Evolutionary conservation across 139 green algal genomes (phyloP).

Genomic region (Spirogloea muscicola): DNA sequence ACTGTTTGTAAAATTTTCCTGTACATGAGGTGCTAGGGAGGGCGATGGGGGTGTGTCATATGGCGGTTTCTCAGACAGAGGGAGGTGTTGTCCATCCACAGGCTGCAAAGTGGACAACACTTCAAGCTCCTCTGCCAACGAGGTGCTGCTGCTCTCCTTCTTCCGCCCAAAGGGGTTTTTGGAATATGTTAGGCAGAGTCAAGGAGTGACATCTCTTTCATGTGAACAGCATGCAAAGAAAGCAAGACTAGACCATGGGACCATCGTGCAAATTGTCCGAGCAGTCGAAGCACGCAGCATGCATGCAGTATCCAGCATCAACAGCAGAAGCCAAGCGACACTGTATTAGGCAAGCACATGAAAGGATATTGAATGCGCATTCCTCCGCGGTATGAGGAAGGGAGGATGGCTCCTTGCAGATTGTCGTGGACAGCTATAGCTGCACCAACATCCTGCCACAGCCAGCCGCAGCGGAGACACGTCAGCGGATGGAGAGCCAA

Average conservation of each 20-base stretch:
- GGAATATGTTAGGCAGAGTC: slow-evolving; percentile 54
- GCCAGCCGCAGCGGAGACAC: neutral
- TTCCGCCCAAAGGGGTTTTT: slow-evolving; percentile 88
- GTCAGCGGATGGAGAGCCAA: neutral
- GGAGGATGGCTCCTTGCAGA: slow-evolving; percentile 69
- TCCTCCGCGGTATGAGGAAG: slow-evolving; percentile 71
- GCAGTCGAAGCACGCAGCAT: neutral
- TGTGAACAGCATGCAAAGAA: slow-evolving; percentile 13
- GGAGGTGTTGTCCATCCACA: too few species aligned
- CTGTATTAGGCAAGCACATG: neutral
- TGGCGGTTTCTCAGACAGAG: too few species aligned
- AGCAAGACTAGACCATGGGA: neutral
- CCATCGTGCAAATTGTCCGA: slow-evolving; percentile 4
- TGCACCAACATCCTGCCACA: slow-evolving; percentile 51
- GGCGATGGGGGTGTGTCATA: too few species aligned
- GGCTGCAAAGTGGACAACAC: too few species aligned
- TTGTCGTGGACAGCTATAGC: slow-evolving; percentile 67
- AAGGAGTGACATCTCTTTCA: neutral
- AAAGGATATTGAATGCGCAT: slow-evolving; percentile 72
- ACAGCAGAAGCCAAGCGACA: slow-evolving; percentile 4
- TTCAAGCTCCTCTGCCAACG: too few species aligned
- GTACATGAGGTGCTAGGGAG: too few species aligned
- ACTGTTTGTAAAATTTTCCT: too few species aligned
- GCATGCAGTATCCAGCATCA: too few species aligned
- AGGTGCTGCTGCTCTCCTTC: too few species aligned